Base-by-base conservation (phyloP, 371 early-diverging fungal species). In the Mucor velutinosus region DNA sequence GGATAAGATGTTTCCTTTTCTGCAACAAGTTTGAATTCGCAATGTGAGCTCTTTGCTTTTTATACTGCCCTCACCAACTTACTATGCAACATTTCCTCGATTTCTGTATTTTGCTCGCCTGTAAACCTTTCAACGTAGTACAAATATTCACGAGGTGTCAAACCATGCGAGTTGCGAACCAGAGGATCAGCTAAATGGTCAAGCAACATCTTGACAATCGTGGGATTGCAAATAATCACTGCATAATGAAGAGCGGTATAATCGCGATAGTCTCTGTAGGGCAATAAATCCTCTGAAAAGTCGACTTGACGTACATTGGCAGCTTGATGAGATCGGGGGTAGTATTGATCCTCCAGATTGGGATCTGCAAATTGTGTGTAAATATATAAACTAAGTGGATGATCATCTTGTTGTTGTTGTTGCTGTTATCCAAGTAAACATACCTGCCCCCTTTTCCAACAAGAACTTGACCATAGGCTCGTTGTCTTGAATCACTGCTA, bases 221-320 rank as follows among this genome's bases (percentile, higher is more conserved):
- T 62, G 7, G 81, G 71, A 33, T 85, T 87, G 14, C 91, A 89
- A 58, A 85, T 86, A 64, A 86, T 82, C 32, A 87, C 87, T 7
- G 92, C 91, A 61, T 89, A 76, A 61, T 89, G 90, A 53, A 92
- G 80, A 0, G 93, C 86, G 0, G 86, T 87, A 37, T 80, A 83
- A 19, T 83, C 79, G 41, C 83, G 67, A 67, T 83, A 83, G 35
- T 83, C 83, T 21, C 83, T 72, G 39, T 80, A 83, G 11, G 83
- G 83, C 35, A 80, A 43, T 6, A 83, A 41, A n/a, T 83, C 83
- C 45, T 75, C 74, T 11, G 79, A 80, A 35, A 83, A 83, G 47
- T 83, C 83, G 0, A 69, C 70, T 49, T 83, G 80, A 8, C 83
- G 73, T 2, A 74, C 67, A 41, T 77, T 75, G 12, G 80, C 83